These are phyloP conservation scores for Falciphora oryzae DNA, from an alignment of 2,329 filamentous ascomycete genomes.

Conservation along the genomic window DNA sequence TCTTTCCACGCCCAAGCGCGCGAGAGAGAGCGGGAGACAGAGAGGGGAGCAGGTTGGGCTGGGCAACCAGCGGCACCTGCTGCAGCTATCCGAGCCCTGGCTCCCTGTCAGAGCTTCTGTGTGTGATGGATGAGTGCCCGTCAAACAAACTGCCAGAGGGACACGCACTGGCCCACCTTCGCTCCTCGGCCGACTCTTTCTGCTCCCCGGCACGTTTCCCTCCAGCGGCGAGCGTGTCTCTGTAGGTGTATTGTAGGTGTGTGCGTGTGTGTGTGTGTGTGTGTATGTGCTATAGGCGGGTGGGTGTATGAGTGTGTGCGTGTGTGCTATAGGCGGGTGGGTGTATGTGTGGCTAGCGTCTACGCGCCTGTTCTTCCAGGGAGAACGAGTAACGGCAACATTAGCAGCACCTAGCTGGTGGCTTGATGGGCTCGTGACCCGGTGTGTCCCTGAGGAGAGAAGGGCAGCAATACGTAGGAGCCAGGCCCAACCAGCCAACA, in stretches of 20 bases:
- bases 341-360: background rate
- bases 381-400: background rate
- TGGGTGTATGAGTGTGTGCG: background rate
- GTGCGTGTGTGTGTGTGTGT: background rate
- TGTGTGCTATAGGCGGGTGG: background rate
- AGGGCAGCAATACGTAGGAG: background rate
- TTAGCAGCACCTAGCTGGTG: background rate
- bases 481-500: background rate
- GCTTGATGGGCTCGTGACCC: background rate
- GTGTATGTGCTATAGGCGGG: no score
- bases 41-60: background rate
- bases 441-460: background rate
- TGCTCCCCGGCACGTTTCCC: background rate
- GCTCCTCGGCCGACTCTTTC: background rate
- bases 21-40: background rate
- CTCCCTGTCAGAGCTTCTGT: conserved; percentile 9
- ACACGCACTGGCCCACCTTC: background rate
- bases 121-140: background rate
- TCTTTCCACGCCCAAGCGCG: background rate
- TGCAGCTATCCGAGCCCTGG: conserved; percentile 14
- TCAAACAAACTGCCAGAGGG: background rate
- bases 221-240: background rate
- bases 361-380: background rate
- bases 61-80: conserved; percentile 7
- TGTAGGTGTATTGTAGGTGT: background rate